These are phyloP conservation scores for Helianthus annuus DNA, from an alignment of 129 eudicot genomes.

Conservation along the genomic window HanXRQr2.0-SUNRISE NC_035439.2:93577057-93577556, in stretches of 20 bases:
- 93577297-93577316: neutral
- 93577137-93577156: slow-evolving; percentile 27
- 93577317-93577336: slow-evolving; percentile 16
- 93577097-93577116: slow-evolving; percentile 3
- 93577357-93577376: neutral
- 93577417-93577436: too few relatives aligned
- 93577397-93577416: neutral
- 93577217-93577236: slow-evolving; percentile 96
- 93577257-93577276: slow-evolving; percentile 16
- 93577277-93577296: slow-evolving; percentile 15
- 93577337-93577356: neutral
- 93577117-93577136: neutral
- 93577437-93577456: too few relatives aligned
- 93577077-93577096: neutral
- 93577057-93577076: slow-evolving; percentile 62
- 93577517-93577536: too few relatives aligned
- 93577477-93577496: too few relatives aligned
- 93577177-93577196: slow-evolving; percentile 76
- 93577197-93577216: slow-evolving; percentile 92
- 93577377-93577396: slow-evolving; percentile 18
- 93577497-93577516: too few relatives aligned
- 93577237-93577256: slow-evolving; percentile 78
- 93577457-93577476: too few relatives aligned
- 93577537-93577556: too few relatives aligned
- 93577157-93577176: neutral